Evolutionary conservation across 306 rosid genomes (phyloP).

Genomic region (Begonia masoniana): DNA sequence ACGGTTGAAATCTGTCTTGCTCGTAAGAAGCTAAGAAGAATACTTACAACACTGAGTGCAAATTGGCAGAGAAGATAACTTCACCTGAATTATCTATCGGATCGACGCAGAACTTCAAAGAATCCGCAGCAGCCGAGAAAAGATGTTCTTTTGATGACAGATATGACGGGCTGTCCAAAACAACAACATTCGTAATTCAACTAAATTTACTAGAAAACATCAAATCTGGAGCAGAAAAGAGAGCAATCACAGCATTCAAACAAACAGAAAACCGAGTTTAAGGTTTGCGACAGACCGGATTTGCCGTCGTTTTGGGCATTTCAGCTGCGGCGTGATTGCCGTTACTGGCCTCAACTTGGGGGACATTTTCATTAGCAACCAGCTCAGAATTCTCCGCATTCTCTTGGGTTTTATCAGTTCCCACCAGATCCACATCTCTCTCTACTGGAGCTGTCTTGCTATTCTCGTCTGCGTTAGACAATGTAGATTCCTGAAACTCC

Average conservation of each 20-base stretch:
- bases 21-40: too few species aligned
- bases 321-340: conserved; percentile 12
- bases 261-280: neutral
- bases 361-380: conserved; percentile 11
- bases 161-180: conserved; percentile 16
- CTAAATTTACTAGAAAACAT: neutral
- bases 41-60: neutral
- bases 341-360: neutral
- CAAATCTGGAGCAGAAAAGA: conserved; percentile 1
- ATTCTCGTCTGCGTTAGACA: conserved; percentile 5
- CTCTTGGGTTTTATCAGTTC: conserved; percentile 11
- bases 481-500: too few species aligned
- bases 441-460: conserved; percentile 8
- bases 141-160: conserved; percentile 22
- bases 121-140: conserved; percentile 78
- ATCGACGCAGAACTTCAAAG: conserved; percentile 31
- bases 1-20: too few species aligned
- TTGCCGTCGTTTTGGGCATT: conserved; percentile 16
- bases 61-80: neutral
- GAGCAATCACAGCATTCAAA: too few species aligned
- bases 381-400: conserved; percentile 16
- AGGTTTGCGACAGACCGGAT: conserved; percentile 27
- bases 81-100: conserved; percentile 40
- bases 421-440: conserved; percentile 10
- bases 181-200: neutral